These are phyloP conservation scores for Fagopyrum homotropicum DNA, from an alignment of 148 eudicot genomes.

Conservation along the genomic window DNA sequence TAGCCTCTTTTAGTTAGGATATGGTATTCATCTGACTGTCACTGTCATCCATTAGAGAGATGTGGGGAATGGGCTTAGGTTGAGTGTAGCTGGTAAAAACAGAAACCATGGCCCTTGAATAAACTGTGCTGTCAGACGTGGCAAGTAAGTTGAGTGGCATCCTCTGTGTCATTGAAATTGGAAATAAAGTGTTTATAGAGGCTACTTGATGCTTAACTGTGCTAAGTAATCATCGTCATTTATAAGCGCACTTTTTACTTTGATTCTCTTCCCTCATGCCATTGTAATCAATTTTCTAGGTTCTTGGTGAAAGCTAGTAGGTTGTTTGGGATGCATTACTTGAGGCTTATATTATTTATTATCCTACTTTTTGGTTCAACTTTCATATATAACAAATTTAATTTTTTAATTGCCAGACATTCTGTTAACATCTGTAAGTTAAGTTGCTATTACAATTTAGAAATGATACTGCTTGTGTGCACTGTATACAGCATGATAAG, in stretches of 20 bases:
- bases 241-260: background rate
- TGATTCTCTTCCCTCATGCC: background rate
- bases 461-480: background rate
- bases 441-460: background rate
- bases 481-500: background rate
- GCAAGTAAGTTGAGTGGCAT: background rate
- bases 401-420: background rate
- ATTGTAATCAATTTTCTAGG: background rate
- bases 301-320: background rate
- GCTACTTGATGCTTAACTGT: background rate
- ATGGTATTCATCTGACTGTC: background rate
- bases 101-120: background rate
- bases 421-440: background rate
- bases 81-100: background rate
- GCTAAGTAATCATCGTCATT: background rate
- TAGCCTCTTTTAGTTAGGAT: background rate
- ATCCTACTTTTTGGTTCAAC: background rate
- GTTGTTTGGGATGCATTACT: background rate
- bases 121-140: background rate
- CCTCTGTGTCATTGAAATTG: background rate
- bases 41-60: background rate
- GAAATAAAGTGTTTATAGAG: background rate
- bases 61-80: background rate
- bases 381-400: background rate
- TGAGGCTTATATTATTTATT: background rate